Base-by-base conservation (phyloP, 208 protist genomes). In the Crithidia brevicula region DNA sequence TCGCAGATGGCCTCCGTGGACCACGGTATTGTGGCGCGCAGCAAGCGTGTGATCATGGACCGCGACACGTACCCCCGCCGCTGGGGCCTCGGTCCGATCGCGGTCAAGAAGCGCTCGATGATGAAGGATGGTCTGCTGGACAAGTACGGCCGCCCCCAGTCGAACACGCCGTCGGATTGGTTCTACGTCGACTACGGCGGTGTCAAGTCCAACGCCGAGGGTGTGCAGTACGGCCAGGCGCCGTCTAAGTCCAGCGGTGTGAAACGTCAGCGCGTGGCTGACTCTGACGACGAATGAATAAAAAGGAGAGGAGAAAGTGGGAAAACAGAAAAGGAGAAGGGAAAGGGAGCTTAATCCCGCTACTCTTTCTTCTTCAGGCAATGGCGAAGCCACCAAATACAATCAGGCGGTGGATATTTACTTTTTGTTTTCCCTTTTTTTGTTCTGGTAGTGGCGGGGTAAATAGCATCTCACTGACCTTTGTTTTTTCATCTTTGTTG, bases 41-140 rank as follows among this genome's bases (percentile, higher is more conserved):
- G 98, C 81, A 99, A 99, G 91, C 93, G 99, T 68, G 99, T 99
- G 25, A 99, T 99, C 60, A 99, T 99, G 99, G 99, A 99, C 66
- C 90, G 99, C 52, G 98, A 99, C 78, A 99, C 98, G 3, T 99
- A 99, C 86, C 98, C 98, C 22, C 88, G 95, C 36, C 82, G 93
- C 38, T 99, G 99, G 99, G 99, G 99, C 67, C 80, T 99, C 1
- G 98, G 98, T 38, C 96, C 93, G 16, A 70, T 97, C 56, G 98
- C 98, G 11, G 73, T 93, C 42, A 85, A 97, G 77, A 99, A 99
- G 94, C 99, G 99, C 79, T 80, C 84, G 31, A 85, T 99, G 82
- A 99, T 99, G 74, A 89, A 94, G 76, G 92, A 95, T 25, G 98
- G 98, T 59, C 97, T 98, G 57, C 85, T 99, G 18, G 98, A 99